Evolutionary conservation across 371 early-diverging fungal genomes (phyloP), one percentile per base, ranked within the genome.

Genomic region (Umbelopsis sp.): DNA sequence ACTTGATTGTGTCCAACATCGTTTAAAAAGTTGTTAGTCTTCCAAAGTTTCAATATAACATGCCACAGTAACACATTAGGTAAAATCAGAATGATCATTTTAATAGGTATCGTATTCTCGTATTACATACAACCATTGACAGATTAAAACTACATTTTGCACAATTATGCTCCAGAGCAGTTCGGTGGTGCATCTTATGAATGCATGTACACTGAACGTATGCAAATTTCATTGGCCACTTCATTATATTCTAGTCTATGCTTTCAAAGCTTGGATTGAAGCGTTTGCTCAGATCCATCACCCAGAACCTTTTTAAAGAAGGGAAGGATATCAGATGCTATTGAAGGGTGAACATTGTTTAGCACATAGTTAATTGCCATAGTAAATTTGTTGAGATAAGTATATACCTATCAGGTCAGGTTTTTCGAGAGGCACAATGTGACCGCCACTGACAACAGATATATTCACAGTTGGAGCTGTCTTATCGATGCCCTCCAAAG

Each of bases 351-450:
- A 35, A 12, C 14, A 8, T 11, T 18, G 8, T 37, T 57, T 35
- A 57, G 29, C 29, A 10, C 7, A 4, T 16, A 16, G 3, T 32
- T 35, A 12, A 6, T 8, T 35, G 16, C 22, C 14, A 35, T 18
- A 0, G 32, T 16, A 11, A 35, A 0, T 18, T 48, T 16, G 18
- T 12, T 3, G 4, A 11, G 8, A 16, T 16, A 6, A 25, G 35
- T 5, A 20, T 68, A 74, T 75, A 77, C 77, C 63, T 12, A 78
- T 63, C 20, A 63, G 9, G 22, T 75, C 77, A 10, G 79, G 79
- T 0, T 52, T 63, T 51, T 81, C 81, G 24, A 63, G 63, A 22
- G 77, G 77, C 4, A 77, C 72, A 75, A 79, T 75, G 29, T 81
- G 81, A 1, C 76, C 64, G 1, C 81, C 81, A 37, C 74, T 68